phyloP scores from a whole-genome alignment of 495 filamentous ascomycete genomes.

The Xylaria acuta region DNA sequence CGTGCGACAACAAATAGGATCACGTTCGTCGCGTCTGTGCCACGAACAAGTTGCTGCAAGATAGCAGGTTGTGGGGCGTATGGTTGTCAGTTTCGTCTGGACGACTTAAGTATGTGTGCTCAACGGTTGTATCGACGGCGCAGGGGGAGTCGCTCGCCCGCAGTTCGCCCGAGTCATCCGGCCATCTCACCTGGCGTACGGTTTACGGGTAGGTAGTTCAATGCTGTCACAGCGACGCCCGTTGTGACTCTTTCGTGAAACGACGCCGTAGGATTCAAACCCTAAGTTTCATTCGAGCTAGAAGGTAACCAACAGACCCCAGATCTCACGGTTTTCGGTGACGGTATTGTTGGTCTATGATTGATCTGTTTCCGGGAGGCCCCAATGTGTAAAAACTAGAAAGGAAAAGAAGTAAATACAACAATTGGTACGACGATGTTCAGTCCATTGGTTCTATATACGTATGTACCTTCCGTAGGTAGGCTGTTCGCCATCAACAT shows the following conservation, averaged over 20 bases:
- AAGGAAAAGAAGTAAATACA: not conserved
- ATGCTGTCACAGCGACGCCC: not conserved
- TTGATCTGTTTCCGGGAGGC: not conserved
- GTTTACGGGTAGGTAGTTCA: not conserved
- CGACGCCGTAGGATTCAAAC: not conserved
- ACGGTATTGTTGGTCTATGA: not conserved
- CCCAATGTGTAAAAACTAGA: not conserved
- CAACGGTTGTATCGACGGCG: not conserved
- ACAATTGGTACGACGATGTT: not conserved
- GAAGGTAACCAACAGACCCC: not conserved
- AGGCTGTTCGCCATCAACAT: not conserved
- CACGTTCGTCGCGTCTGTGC: not conserved
- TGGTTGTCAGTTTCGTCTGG: not conserved
- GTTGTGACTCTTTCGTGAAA: slow-evolving; percentile 11
- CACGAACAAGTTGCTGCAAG: not conserved
- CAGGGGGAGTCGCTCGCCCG: not conserved
- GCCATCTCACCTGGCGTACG: not conserved
- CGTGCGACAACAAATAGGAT: slow-evolving; percentile 11
- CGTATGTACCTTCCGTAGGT: not conserved
- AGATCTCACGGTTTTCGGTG: not conserved
- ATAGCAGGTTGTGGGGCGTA: not conserved
- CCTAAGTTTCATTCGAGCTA: not conserved
- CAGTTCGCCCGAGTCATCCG: slow-evolving; percentile 1
- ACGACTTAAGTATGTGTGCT: not conserved
- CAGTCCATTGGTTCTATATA: not conserved